Conservation (phyloP, 805 yeast species). For the Wickerhamomyces chambardii region DNA sequence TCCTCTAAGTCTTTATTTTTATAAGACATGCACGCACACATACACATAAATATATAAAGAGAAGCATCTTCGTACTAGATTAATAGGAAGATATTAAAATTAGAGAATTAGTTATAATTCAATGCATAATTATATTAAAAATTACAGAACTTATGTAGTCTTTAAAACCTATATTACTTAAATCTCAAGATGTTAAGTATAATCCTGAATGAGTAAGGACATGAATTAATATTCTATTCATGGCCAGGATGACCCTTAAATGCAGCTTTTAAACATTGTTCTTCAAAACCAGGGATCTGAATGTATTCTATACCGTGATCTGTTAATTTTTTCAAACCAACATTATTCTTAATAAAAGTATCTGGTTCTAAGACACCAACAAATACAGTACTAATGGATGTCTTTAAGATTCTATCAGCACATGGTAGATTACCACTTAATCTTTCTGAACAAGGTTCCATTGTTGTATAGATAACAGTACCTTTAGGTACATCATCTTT, state of each 20-base stretch:
- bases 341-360: conserved; percentile 75
- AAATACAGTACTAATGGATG: conserved; percentile 60
- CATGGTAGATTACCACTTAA: conserved; percentile 90
- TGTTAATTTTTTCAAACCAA: conserved; percentile 47
- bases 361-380: conserved; percentile 92
- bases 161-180: too few relatives aligned
- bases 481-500: conserved; percentile 52
- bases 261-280: conserved; percentile 60
- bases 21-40: too few relatives aligned
- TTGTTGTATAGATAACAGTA: conserved; percentile 81
- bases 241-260: conserved; percentile 51
- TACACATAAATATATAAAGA: too few relatives aligned
- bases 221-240: neutral
- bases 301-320: conserved; percentile 58
- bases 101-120: too few relatives aligned
- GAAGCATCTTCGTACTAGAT: too few relatives aligned
- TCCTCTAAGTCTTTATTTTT: conserved; percentile 18
- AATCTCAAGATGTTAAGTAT: too few relatives aligned
- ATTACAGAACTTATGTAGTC: too few relatives aligned
- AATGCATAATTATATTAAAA: too few relatives aligned
- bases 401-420: conserved; percentile 61
- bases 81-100: too few relatives aligned
- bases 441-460: conserved; percentile 94
- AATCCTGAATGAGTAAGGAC: too few relatives aligned
- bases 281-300: conserved; percentile 78